Evolutionary conservation across 2,329 filamentous ascomycete genomes (phyloP), one percentile per base, ranked within the genome.

Genomic region (Calonectria naviculata): DNA sequence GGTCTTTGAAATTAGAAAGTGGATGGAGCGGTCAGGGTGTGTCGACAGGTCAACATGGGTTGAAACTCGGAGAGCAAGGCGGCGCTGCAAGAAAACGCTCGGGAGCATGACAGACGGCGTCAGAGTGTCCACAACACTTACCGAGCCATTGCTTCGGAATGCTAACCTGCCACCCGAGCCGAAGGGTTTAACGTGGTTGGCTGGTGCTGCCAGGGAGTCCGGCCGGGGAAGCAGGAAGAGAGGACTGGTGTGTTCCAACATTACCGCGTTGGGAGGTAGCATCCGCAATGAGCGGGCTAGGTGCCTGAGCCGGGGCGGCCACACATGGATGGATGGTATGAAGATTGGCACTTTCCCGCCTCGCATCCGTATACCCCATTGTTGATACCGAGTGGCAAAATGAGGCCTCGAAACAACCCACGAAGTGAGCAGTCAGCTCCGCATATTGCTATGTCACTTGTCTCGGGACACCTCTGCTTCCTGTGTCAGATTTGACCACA

Each of bases 141-240:
- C 73, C 71, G 76, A 78, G 73, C 74, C 76, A 77, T 67, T 61
- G 70, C 71, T 76, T 74, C 76, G 76, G 76, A 77, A 78, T 74
- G 74, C 61, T 46, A 61, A 68, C 70, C 31, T 71, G 54, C 74
- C 74, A 73, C 69, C 76, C 71, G 68, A 70, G 58, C 70, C 73
- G 74, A 74, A 68, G 67, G 46, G 47, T 60, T 47, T 36, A 36
- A 65, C 46, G 34, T 72, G 72, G 72, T 73, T 73, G 70, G 70
- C 47, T 42, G 26, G 42, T 67, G 34, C 26, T 38, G 21, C 44
- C 58, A 68, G 46, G 49, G 47, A 69, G 64, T 69, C 69, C 68
- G 60, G 65, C 73, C 76, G 76, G 76, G 76, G 76, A 74, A 76
- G 70, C 44, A 56, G 66, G 68, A 65, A 66, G 71, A 47, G 61